Conservation (phyloP, 1,139 yeast genomes). For the Protomyces pachydermus region DNA sequence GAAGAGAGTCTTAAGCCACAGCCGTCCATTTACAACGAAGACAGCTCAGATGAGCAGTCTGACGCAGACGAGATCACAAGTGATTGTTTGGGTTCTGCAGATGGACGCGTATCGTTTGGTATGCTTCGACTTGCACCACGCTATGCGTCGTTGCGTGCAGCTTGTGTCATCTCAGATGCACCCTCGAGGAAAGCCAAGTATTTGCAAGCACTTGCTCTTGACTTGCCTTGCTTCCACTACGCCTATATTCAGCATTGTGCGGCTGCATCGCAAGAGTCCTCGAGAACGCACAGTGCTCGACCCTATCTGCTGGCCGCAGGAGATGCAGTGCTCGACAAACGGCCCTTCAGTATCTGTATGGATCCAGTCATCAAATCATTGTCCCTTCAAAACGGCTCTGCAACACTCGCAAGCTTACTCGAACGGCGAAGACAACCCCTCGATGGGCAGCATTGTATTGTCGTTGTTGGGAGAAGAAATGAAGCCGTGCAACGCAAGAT, state of each 20-base stretch:
- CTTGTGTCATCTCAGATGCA: slow-evolving; percentile 25
- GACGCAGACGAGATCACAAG: neutral
- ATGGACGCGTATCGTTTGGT: neutral
- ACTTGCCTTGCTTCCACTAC: slow-evolving; percentile 26
- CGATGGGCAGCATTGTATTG: slow-evolving; percentile 4
- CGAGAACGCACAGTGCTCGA: neutral
- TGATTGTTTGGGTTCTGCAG: neutral
- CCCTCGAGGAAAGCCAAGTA: slow-evolving; percentile 27
- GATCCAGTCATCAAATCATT: neutral
- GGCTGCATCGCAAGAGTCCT: neutral
- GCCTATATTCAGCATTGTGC: slow-evolving; percentile 6
- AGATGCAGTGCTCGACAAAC: neutral
- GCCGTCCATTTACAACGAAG: neutral
- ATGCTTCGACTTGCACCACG: neutral
- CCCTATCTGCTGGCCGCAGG: slow-evolving; percentile 27
- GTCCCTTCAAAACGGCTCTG: neutral
- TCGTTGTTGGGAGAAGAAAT: slow-evolving; percentile 11
- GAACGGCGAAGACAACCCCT: neutral
- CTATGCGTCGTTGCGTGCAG: neutral
- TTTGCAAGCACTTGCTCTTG: slow-evolving; percentile 27
- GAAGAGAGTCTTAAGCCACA: neutral
- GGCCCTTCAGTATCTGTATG: slow-evolving; percentile 3
- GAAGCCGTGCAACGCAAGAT: neutral
- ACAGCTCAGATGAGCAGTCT: neutral
- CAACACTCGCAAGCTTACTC: neutral